Evolutionary conservation across 2,329 filamentous ascomycete genomes (phyloP).

Genomic region (Furcasterigmium sp.): DNA sequence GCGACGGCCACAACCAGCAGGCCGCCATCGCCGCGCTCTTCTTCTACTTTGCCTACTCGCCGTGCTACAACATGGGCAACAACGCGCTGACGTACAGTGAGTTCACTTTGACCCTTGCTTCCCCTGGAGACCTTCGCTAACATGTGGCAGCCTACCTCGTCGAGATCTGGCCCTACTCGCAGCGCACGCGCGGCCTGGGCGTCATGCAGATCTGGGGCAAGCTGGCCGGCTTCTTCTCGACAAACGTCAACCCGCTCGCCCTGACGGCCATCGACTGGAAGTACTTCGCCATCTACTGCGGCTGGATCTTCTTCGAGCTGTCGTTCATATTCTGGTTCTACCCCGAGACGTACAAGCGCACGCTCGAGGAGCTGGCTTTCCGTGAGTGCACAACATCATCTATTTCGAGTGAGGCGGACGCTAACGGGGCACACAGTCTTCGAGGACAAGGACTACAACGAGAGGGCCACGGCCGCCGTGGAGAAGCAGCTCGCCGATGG

Average conservation of each 20-base stretch:
- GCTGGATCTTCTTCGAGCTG: constrained; percentile 36
- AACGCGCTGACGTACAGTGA: constrained; percentile 60
- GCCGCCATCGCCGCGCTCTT: constrained; percentile 39
- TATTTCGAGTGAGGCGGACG: not conserved
- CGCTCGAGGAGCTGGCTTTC: constrained; percentile 61
- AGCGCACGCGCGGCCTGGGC: constrained; percentile 51
- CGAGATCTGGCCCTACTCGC: constrained; percentile 54
- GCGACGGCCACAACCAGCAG: constrained; percentile 18
- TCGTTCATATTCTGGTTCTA: constrained; percentile 71
- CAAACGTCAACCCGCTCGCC: constrained; percentile 39
- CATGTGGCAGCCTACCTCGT: constrained; percentile 44
- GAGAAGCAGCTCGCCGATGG: constrained; percentile 24
- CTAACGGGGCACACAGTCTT: constrained; percentile 25
- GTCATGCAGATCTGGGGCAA: constrained; percentile 50
- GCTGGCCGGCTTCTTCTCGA: constrained; percentile 33
- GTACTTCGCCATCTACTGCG: constrained; percentile 37
- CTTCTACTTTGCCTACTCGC: constrained; percentile 56
- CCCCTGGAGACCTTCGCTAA: not conserved
- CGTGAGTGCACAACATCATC: constrained; percentile 21
- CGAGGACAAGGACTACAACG: constrained; percentile 30
- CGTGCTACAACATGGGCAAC: constrained; percentile 60
- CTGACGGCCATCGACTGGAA: constrained; percentile 32
- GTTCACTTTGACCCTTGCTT: constrained; percentile 10
- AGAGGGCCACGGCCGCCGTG: constrained; percentile 30
- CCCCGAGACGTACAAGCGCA: constrained; percentile 77